Percentiles rank a stretch among this genome's conserved stretches.
These are phyloP conservation scores for Melastoma candidum DNA, from an alignment of 441 rosid species.

Conservation along the genomic window DNA sequence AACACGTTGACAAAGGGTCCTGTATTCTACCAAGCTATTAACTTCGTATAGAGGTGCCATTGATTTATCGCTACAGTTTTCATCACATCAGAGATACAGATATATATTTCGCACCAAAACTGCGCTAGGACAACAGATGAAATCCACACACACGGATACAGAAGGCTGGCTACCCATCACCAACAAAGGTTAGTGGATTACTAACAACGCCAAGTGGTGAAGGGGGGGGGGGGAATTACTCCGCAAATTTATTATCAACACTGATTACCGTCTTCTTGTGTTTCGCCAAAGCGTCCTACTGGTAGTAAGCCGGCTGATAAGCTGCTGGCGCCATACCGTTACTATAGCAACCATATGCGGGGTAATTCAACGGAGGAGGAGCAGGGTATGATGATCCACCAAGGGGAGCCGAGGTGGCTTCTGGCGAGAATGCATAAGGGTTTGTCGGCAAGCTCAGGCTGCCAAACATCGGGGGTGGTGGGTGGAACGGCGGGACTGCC, in stretches of 20 bases:
- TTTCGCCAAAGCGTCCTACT: slow-evolving; percentile 49
- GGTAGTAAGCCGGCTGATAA: slow-evolving; percentile 96
- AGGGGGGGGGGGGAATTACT: too few relatives aligned
- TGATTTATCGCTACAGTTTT: too few relatives aligned
- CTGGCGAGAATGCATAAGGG: slow-evolving; percentile 79
- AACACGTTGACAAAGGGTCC: too few relatives aligned
- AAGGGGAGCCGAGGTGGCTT: slow-evolving; percentile 53
- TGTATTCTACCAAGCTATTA: too few relatives aligned
- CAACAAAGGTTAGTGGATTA: too few relatives aligned
- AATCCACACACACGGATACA: too few relatives aligned
- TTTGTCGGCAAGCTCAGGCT: slow-evolving; percentile 56
- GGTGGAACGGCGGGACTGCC: slow-evolving; percentile 48
- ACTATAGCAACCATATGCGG: slow-evolving; percentile 64
- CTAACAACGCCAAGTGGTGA: too few relatives aligned
- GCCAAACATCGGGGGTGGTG: slow-evolving; percentile 66
- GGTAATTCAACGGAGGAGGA: slow-evolving; percentile 56
- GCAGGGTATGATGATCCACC: slow-evolving; percentile 50
- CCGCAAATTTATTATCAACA: slow-evolving; percentile 45
- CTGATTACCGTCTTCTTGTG: slow-evolving; percentile 66
- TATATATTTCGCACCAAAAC: too few relatives aligned
- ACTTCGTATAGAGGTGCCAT: too few relatives aligned
- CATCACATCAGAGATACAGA: too few relatives aligned
- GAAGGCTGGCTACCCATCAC: too few relatives aligned
- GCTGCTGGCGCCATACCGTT: slow-evolving; percentile 58
- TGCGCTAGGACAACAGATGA: too few relatives aligned